Conservation (phyloP, 306 rosid genomes). For the Ormosia emarginata region DNA sequence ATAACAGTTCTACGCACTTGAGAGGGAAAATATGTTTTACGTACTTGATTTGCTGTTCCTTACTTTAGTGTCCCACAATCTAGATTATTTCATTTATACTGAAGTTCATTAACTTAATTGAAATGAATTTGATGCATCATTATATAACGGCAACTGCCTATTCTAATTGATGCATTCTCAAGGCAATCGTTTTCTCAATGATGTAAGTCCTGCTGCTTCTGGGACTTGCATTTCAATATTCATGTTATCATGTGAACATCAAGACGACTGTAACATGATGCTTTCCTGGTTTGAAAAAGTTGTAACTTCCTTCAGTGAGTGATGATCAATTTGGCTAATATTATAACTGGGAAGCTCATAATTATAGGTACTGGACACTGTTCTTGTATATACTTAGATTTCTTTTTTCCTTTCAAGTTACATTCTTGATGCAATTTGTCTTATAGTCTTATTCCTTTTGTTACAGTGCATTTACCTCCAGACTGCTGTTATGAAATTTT, state of each 20-base stretch:
- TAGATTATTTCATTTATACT: constrained; percentile 18
- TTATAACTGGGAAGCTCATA: constrained; percentile 1
- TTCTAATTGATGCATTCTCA: constrained; percentile 17
- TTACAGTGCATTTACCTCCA: constrained; percentile 12
- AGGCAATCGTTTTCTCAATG: constrained; percentile 23
- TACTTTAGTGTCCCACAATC: constrained; percentile 9
- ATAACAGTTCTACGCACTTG: constrained; percentile 32
- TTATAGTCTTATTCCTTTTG: constrained; percentile 8
- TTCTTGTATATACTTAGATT: not conserved
- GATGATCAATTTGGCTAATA: not conserved
- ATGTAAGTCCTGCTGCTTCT: constrained; percentile 27
- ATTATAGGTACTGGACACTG: not conserved
- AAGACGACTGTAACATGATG: not conserved
- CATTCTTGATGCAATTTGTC: constrained; percentile 6
- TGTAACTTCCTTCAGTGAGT: constrained; percentile 25
- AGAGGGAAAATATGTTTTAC: constrained; percentile 20
- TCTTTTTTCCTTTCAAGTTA: not conserved
- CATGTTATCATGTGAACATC: constrained; percentile 15
- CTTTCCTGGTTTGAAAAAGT: constrained; percentile 7
- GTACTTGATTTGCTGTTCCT: constrained; percentile 7
- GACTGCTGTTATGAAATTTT: not conserved
- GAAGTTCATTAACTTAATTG: not conserved
- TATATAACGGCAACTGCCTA: constrained; percentile 7
- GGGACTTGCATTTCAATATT: constrained; percentile 2
- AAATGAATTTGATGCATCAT: constrained; percentile 25